These are phyloP conservation scores for Chrysoporthe deuterocubensis DNA, from an alignment of 2,329 filamentous ascomycete genomes.

Conservation along the genomic window DNA sequence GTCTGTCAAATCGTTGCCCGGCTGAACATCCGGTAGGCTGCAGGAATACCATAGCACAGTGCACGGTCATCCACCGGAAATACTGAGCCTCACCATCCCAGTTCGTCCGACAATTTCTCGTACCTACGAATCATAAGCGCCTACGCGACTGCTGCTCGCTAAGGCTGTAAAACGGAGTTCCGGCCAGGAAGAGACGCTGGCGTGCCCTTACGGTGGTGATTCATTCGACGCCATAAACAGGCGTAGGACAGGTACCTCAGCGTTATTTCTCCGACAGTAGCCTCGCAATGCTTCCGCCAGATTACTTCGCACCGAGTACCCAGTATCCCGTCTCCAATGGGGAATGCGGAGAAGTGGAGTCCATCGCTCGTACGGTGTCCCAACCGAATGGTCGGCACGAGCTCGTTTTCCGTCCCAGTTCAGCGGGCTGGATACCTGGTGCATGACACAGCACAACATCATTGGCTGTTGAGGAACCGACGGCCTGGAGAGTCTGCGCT, in stretches of 20 bases:
- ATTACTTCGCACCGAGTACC: not conserved
- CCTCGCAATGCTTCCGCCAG: not conserved
- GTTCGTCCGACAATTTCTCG: not conserved
- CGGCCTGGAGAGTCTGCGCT: constrained; percentile 2
- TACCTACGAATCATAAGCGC: not conserved
- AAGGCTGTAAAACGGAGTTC: not conserved
- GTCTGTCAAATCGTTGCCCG: not conserved
- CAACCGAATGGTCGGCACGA: constrained; percentile 7
- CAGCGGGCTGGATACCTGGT: constrained; percentile 7
- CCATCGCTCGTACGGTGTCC: constrained; percentile 4
- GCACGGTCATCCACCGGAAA: not conserved
- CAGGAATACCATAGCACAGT: not conserved
- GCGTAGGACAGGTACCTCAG: not conserved
- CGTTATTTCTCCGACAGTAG: not conserved
- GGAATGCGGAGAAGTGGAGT: constrained; percentile 15
- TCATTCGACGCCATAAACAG: not conserved
- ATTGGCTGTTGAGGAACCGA: constrained; percentile 19
- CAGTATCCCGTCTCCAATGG: no score
- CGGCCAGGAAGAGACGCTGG: not conserved
- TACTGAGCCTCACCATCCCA: not conserved
- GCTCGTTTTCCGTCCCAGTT: not conserved
- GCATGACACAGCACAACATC: not conserved
- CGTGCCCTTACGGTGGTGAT: not conserved
- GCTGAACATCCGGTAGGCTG: not conserved
- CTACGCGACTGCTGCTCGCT: not conserved